phyloP scores from a whole-genome alignment of 2,329 filamentous ascomycete genomes.

The Cordyceps cateniannulata region DNA sequence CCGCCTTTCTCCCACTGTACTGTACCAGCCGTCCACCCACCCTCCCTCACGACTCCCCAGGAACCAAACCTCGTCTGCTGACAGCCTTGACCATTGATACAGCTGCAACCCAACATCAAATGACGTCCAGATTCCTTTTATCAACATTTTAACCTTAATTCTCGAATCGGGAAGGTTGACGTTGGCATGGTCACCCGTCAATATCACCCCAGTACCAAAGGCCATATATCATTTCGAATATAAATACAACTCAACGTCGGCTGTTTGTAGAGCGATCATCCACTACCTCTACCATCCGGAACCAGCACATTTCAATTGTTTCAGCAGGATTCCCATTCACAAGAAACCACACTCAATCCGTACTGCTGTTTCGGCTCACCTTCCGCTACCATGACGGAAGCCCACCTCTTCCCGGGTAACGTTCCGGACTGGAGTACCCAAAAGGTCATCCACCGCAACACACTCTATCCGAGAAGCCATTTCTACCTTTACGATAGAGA shows the following conservation, averaged over 20 bases:
- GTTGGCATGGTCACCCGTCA: background rate
- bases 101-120: constrained; percentile 12
- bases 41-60: background rate
- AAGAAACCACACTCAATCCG: background rate
- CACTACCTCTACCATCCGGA: background rate
- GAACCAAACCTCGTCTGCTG: constrained; percentile 4
- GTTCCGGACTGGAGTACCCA: constrained; percentile 57
- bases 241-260: background rate
- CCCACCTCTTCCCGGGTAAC: constrained; percentile 16
- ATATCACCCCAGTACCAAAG: background rate
- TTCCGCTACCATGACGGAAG: constrained; percentile 2
- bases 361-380: background rate
- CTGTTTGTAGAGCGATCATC: background rate
- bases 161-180: background rate
- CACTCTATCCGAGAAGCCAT: constrained; percentile 48
- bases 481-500: constrained; percentile 48
- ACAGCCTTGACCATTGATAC: background rate
- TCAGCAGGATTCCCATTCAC: background rate
- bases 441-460: constrained; percentile 52
- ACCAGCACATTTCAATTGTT: background rate
- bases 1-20: background rate
- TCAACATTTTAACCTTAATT: background rate
- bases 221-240: background rate
- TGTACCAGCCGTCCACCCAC: background rate
- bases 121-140: background rate